Conservation (phyloP, 352 stramenopile species). For the Globisporangium mamillatum region DNA sequence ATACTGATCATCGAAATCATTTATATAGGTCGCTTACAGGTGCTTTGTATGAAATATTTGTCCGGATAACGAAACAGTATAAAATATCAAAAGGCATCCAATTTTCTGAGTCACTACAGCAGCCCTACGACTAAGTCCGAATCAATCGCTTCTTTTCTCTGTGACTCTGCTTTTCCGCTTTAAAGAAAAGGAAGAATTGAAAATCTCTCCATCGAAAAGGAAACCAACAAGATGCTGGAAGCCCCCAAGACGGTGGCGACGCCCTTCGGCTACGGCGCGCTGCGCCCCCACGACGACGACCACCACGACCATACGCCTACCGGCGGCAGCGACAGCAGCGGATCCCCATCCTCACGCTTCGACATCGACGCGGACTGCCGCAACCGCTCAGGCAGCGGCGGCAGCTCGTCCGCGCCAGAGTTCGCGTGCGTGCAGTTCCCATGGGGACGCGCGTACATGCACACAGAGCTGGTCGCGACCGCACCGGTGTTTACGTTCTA, state of each 20-base stretch:
- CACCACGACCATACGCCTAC: background rate
- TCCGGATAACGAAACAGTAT: slow-evolving; percentile 4
- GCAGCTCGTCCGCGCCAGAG: slow-evolving; percentile 8
- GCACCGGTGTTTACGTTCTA: slow-evolving; percentile 79
- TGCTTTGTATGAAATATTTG: background rate
- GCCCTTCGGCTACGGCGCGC: slow-evolving; percentile 64
- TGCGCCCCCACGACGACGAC: slow-evolving; percentile 29
- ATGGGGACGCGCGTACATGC: slow-evolving; percentile 71
- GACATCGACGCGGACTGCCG: slow-evolving; percentile 17
- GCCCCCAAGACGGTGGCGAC: slow-evolving; percentile 46
- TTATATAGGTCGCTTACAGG: background rate
- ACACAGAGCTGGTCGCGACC: slow-evolving; percentile 50
- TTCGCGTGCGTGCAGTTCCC: slow-evolving; percentile 73
- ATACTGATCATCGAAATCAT: background rate
- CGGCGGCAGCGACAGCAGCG: slow-evolving; percentile 6
- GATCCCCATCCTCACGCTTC: background rate
- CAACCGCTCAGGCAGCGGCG: slow-evolving; percentile 12
- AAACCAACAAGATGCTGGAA: slow-evolving; percentile 21
- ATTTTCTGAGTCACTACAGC: background rate
- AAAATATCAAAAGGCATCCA: background rate
- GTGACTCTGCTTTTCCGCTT: background rate
- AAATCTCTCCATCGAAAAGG: slow-evolving; percentile 1
- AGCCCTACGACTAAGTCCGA: background rate
- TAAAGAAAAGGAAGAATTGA: background rate
- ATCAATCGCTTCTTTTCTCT: background rate